phyloP scores from a whole-genome alignment of 768 basidiomycete genomes.

The Scleroderma bovista region DNA sequence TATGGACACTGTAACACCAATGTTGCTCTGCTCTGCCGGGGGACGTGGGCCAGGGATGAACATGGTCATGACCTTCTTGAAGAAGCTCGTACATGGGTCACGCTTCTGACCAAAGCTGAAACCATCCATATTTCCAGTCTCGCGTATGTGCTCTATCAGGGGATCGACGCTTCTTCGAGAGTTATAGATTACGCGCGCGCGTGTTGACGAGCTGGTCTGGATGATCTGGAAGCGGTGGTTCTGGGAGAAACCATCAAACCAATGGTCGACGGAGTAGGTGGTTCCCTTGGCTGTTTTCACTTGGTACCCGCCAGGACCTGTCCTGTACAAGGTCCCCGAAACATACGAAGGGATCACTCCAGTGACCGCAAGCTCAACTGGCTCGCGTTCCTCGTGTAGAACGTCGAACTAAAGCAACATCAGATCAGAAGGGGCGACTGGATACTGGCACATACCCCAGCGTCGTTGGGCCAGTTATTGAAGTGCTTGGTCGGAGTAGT shows the following conservation, averaged over 20 bases:
- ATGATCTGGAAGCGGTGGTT: constrained; percentile 37
- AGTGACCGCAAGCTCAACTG: constrained; percentile 23
- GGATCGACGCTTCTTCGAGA: constrained; percentile 28
- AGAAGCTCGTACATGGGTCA: constrained; percentile 26
- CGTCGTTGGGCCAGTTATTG: constrained; percentile 28
- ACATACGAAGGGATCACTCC: constrained; percentile 31
- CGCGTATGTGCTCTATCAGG: constrained; percentile 23
- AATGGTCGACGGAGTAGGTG: constrained; percentile 28
- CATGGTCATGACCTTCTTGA: constrained; percentile 26
- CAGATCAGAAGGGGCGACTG: not conserved
- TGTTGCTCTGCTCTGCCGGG: constrained; percentile 10
- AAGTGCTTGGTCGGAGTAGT: constrained; percentile 12
- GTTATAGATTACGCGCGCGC: constrained; percentile 32
- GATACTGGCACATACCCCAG: constrained; percentile 13
- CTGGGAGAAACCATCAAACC: constrained; percentile 39
- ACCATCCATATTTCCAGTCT: constrained; percentile 13
- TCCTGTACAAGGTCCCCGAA: constrained; percentile 33
- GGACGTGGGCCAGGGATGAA: constrained; percentile 16
- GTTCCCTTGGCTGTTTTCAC: constrained; percentile 15
- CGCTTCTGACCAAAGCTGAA: constrained; percentile 28
- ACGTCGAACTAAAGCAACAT: constrained; percentile 20
- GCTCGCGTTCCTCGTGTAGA: constrained; percentile 22
- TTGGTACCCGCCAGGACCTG: constrained; percentile 33
- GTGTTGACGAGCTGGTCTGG: constrained; percentile 13
- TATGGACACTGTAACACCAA: constrained; percentile 26